phyloP scores from a whole-genome alignment of 2,329 filamentous ascomycete species.

The Amylocarpus encephaloides region DNA sequence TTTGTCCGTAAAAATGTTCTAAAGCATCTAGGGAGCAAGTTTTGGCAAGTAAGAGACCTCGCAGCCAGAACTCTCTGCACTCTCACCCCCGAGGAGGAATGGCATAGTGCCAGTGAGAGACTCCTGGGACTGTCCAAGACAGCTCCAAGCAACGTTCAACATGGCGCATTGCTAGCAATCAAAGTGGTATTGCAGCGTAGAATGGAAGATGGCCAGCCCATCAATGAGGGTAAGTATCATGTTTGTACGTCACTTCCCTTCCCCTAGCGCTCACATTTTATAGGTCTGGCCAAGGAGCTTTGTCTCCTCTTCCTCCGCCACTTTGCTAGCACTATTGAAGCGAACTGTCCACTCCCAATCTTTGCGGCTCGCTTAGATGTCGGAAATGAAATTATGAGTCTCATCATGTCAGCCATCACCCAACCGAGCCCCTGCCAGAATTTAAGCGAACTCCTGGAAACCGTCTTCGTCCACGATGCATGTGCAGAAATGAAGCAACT shows the following conservation, averaged over 20 bases:
- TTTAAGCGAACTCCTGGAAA: background rate
- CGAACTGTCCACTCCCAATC: conserved; percentile 10
- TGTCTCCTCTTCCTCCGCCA: background rate
- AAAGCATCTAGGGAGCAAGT: conserved; percentile 57
- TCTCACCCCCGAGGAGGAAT: conserved; percentile 48
- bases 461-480: background rate
- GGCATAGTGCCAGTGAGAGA: conserved; percentile 32
- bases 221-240: too few relatives aligned
- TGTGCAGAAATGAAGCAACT: background rate
- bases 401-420: background rate
- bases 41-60: conserved; percentile 80
- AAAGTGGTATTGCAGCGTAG: conserved; percentile 52
- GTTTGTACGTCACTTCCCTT: too few relatives aligned
- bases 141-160: conserved; percentile 45
- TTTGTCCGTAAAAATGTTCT: conserved; percentile 53
- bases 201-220: conserved; percentile 25
- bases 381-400: conserved; percentile 22
- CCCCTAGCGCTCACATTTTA: background rate
- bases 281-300: background rate
- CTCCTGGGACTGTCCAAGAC: conserved; percentile 24
- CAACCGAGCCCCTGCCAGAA: background rate
- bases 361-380: conserved; percentile 32
- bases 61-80: conserved; percentile 67
- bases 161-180: conserved; percentile 51
- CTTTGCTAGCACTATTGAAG: background rate